Base-by-base conservation (phyloP, 108 stramenopile species). In the Craspedostauros australis region DNA sequence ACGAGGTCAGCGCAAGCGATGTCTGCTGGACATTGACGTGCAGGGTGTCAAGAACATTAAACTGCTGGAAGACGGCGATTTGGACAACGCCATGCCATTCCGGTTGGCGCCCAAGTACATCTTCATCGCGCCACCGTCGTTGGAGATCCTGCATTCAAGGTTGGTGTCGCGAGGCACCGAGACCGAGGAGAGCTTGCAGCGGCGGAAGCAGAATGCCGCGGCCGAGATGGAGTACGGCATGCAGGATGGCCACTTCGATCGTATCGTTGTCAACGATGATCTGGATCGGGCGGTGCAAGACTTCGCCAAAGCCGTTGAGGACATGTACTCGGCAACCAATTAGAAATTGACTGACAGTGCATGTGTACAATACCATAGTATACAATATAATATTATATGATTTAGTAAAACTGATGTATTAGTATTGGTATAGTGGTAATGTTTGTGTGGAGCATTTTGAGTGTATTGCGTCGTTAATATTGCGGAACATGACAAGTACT, bases 11-110 rank as follows among this genome's bases (percentile, higher is more conserved):
- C 80, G 80, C n/a, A 75, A 77, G 53, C 65, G 87, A 9, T 91
- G 90, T 68, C 45, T 98, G 32, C 56, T 99, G 28, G 98, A 99
- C 60, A 96, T 99, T 62, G 98, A 99, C 58, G 77, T 84, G 2
- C 79, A 83, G 43, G 92, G 92, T 11, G 92, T 93, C n/a, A 46
- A 63, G 32, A 64, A 45, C 26, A 70, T 92, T 24, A 84, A 80
- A 24, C 47, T 54, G 24, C 56, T 68, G 27, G 70, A 73, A 56
- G 26, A 34, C 20, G 39, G 22, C 15, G 11, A 19, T 25, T 26
- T 54, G 21, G 54, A 39, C 50, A 53, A 16, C 58, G 42, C 39
- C 46, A 63, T 50, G 12, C 54, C 5, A 5, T n/a, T n/a, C n/a
- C n/a, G n/a, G n/a, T 57, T 73, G 34, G 36, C 65, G 44, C 79